A percentile compares a stretch with the other conserved stretches of the same genome.
phyloP scores from a whole-genome alignment of 2,329 filamentous ascomycete species.

The Colletotrichum agaves region DNA sequence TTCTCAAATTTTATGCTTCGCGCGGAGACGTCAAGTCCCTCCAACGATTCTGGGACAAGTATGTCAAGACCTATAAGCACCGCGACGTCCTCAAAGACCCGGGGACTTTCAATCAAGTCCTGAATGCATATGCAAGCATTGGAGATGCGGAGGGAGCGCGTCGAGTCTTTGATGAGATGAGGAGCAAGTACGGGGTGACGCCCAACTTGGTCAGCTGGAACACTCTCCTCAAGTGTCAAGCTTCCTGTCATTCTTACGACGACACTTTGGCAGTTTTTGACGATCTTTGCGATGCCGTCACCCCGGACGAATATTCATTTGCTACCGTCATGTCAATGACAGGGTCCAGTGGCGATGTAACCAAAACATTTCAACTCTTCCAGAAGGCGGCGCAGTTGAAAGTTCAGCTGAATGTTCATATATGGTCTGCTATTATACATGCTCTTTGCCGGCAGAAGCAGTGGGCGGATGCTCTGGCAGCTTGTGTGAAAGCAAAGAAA shows the following conservation, averaged over 20 bases:
- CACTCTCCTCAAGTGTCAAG: slow-evolving; percentile 77
- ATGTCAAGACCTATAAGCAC: slow-evolving; percentile 46
- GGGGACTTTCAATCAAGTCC: slow-evolving; percentile 64
- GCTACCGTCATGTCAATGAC: slow-evolving; percentile 79
- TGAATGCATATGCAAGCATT: slow-evolving; percentile 77
- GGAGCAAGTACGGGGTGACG: slow-evolving; percentile 61
- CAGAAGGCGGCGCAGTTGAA: slow-evolving; percentile 68
- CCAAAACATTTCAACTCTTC: slow-evolving; percentile 73
- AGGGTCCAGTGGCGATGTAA: slow-evolving; percentile 77
- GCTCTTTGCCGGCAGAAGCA: slow-evolving; percentile 66
- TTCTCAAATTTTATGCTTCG: slow-evolving; percentile 59
- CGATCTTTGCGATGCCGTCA: slow-evolving; percentile 60
- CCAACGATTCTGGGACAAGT: slow-evolving; percentile 57
- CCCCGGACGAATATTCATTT: slow-evolving; percentile 73
- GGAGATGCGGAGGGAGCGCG: slow-evolving; percentile 71
- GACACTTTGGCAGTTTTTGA: slow-evolving; percentile 73
- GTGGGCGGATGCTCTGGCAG: slow-evolving; percentile 49
- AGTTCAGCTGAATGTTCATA: slow-evolving; percentile 67
- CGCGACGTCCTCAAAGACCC: slow-evolving; percentile 47
- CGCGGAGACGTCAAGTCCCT: slow-evolving; percentile 60
- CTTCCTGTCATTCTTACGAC: slow-evolving; percentile 73
- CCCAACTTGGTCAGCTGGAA: slow-evolving; percentile 78
- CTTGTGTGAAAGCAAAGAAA: slow-evolving; percentile 61
- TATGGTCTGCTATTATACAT: slow-evolving; percentile 67
- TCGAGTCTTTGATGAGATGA: slow-evolving; percentile 71